Evolutionary conservation across 352 stramenopile species (phyloP).

Genomic region (Globisporangium irregulare): DNA sequence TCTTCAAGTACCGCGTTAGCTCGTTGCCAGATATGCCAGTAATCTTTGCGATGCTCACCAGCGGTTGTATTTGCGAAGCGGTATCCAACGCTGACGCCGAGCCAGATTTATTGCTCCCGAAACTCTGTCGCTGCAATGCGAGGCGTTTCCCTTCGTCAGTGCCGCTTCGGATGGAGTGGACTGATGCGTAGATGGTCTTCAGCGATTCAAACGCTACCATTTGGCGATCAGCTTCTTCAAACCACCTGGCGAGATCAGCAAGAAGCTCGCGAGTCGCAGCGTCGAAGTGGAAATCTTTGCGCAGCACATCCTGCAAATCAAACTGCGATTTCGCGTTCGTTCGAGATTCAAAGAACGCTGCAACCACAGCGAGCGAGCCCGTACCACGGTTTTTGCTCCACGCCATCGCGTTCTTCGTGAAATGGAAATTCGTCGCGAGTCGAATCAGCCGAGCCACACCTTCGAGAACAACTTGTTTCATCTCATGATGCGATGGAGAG

Average conservation of each 20-base stretch:
- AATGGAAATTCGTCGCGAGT: slow-evolving; percentile 59
- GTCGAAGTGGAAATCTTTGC: slow-evolving; percentile 40
- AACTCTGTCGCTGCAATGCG: background rate
- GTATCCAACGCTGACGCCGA: background rate
- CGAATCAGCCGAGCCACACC: slow-evolving; percentile 48
- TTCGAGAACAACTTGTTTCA: slow-evolving; percentile 52
- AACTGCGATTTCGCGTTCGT: slow-evolving; percentile 25
- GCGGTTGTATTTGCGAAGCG: background rate
- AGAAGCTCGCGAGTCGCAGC: slow-evolving; percentile 30
- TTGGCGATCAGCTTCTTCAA: slow-evolving; percentile 43
- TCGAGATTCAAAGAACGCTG: slow-evolving; percentile 29
- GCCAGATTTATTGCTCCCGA: background rate
- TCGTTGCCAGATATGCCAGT: slow-evolving; percentile 35
- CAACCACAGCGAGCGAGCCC: slow-evolving; percentile 31
- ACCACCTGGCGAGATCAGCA: slow-evolving; percentile 37
- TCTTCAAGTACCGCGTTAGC: slow-evolving; percentile 45
- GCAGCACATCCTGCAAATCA: slow-evolving; percentile 49
- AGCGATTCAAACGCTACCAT: slow-evolving; percentile 62
- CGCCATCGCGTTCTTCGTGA: slow-evolving; percentile 52
- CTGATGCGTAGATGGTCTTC: slow-evolving; percentile 42
- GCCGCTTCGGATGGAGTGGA: slow-evolving; percentile 28
- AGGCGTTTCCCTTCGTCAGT: background rate
- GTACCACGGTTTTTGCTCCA: slow-evolving; percentile 54
- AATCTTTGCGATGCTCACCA: slow-evolving; percentile 26
- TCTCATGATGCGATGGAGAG: slow-evolving; percentile 42